Conservation (phyloP, 345 rosid genomes). For the Brassica rapa region DNA sequence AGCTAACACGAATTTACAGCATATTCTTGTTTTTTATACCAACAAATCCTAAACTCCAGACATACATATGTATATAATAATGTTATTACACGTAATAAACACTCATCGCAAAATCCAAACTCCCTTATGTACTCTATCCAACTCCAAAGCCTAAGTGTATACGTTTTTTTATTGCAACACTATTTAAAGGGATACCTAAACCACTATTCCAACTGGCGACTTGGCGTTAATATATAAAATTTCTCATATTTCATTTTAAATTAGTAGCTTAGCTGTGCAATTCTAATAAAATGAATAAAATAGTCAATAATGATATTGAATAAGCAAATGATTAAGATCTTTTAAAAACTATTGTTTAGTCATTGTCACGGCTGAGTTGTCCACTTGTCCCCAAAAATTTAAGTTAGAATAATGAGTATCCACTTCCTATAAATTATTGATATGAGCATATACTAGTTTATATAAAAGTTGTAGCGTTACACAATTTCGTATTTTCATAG, state of each 20-base stretch:
- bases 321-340: conserved; percentile 35
- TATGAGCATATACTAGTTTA: not conserved
- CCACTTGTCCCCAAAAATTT: conserved; percentile 32
- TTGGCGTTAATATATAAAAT: not conserved
- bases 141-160: not conserved
- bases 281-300: not conserved
- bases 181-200: not conserved
- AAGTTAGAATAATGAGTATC: conserved; percentile 12
- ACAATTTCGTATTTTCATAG: conserved; percentile 8
- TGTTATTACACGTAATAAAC: not conserved
- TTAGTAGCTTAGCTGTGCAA: conserved; percentile 32
- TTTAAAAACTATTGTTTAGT: conserved; percentile 32
- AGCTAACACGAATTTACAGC: not conserved
- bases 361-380: conserved; percentile 40
- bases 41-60: not conserved
- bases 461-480: not conserved
- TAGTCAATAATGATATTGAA: conserved; percentile 25
- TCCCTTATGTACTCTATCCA: not conserved
- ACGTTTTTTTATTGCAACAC: not conserved
- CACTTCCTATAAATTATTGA: conserved; percentile 28
- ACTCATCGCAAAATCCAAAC: not conserved
- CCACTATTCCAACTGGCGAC: conserved; percentile 27
- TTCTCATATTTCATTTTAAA: not conserved
- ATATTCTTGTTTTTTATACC: not conserved
- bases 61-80: not conserved